Base-by-base conservation (phyloP, 192 early-diverging fungal species). In the Coemansia sp. region DNA sequence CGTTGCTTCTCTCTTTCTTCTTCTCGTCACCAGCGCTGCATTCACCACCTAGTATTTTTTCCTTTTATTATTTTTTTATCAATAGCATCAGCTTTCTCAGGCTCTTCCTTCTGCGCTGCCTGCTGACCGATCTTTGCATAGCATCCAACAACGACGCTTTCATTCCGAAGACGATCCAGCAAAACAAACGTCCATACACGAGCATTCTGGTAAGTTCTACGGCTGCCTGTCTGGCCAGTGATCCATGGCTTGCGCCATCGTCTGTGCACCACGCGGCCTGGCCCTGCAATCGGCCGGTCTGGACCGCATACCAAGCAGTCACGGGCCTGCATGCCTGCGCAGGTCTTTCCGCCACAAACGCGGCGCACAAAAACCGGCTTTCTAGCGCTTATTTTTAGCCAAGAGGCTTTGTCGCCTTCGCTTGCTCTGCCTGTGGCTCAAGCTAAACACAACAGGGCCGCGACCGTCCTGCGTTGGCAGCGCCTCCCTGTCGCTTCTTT, bases 1-100 rank as follows among this genome's bases (percentile, higher is more conserved):
- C 51, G 51, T 14, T 22, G 18, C 51, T 52, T 6, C 22, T 52
- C 6, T 52, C 51, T 52, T 52, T 25, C 51, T 52, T 52, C 51
- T 52, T 14, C 16, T 25, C 22, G 18, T 2, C 10, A 45, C 25
- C 28, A 25, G 18, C 51, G 22, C 51, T 52, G 18, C 28, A 22
- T 52, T 7, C 22, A 12, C 51, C 18, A 28, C 25, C 28, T 28
- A 52, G 22, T 52, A 22, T 52, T 52, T 52, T 52, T 28, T 14
- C 18, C 3, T 20, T 29, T 6, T 52, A n/a, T 52, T 52, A 25
- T 22, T 11, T 25, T 52, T 52, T 52, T 52, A 25, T 52, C 28
- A 52, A 28, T 6, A 28, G 28, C 28, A 20, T 52, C 25, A 7
- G 28, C 51, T 18, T 4, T 3, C 48, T 50, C 4, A 4, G 5